Evolutionary conservation across 1,139 yeast species (phyloP).

Genomic region (Keqinozyma sinolaborantium): DNA sequence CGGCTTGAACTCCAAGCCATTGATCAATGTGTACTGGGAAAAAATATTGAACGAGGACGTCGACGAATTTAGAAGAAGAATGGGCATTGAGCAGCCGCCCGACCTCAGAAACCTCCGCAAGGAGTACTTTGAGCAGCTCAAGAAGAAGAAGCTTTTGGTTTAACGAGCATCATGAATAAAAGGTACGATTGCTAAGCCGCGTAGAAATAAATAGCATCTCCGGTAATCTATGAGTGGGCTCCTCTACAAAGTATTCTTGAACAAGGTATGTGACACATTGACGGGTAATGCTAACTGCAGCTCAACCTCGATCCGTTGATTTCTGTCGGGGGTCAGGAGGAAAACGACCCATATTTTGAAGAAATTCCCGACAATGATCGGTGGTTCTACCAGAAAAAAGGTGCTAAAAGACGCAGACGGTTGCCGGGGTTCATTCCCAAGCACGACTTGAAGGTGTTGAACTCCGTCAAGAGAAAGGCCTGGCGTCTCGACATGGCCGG

Average conservation of each 20-base stretch:
- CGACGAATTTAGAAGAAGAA: slow-evolving; percentile 63
- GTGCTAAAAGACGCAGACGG: slow-evolving; percentile 43
- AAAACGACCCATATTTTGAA: slow-evolving; percentile 43
- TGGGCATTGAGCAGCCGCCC: slow-evolving; percentile 73
- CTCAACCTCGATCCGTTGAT: slow-evolving; percentile 34
- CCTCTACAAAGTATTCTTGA: background rate
- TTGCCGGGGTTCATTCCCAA: slow-evolving; percentile 55
- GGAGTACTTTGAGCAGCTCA: slow-evolving; percentile 31
- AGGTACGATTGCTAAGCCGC: slow-evolving; percentile 3
- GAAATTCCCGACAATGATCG: slow-evolving; percentile 46
- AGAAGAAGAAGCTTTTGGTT: slow-evolving; percentile 14
- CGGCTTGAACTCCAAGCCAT: slow-evolving; percentile 70
- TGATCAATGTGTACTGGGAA: slow-evolving; percentile 94
- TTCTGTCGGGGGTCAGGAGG: slow-evolving; percentile 24
- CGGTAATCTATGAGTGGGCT: slow-evolving; percentile 1
- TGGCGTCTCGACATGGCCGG: slow-evolving; percentile 64
- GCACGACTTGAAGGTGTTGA: slow-evolving; percentile 50
- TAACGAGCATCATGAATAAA: background rate
- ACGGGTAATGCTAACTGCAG: slow-evolving; percentile 13
- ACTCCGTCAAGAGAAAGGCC: slow-evolving; percentile 56
- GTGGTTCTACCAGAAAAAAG: slow-evolving; percentile 43
- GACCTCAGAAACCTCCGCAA: slow-evolving; percentile 67
- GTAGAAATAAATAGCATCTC: too few relatives aligned
- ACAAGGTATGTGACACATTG: background rate
- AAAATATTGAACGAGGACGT: slow-evolving; percentile 70